Evolutionary conservation across 2,329 filamentous ascomycete genomes (phyloP).

Genomic region (Cadophora sp.): DNA sequence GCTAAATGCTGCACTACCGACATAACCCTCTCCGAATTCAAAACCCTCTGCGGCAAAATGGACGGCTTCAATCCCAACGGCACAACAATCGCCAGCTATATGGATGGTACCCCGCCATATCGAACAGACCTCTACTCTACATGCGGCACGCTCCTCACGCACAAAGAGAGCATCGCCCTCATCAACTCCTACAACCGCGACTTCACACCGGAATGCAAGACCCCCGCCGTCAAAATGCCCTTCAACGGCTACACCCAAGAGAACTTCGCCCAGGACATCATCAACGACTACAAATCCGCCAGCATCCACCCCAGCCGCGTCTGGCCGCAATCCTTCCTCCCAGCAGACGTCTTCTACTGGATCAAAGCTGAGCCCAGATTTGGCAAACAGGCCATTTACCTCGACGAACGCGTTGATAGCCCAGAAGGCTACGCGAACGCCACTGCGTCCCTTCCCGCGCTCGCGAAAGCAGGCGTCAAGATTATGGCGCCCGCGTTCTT

Average conservation of each 20-base stretch:
- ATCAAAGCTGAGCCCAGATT: constrained; percentile 17
- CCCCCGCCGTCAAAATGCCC: constrained; percentile 11
- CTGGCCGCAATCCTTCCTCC: constrained; percentile 13
- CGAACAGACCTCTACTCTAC: constrained; percentile 17
- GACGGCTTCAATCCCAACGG: constrained; percentile 14
- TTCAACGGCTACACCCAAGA: constrained; percentile 14
- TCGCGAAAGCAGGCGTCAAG: constrained; percentile 12
- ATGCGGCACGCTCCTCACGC: constrained; percentile 15
- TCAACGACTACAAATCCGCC: constrained; percentile 11
- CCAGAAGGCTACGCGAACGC: constrained; percentile 11
- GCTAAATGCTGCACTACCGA: constrained; percentile 17
- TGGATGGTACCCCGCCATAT: constrained; percentile 9
- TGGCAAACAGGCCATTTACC: constrained; percentile 12
- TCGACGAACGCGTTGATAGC: constrained; percentile 10
- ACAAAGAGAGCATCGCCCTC: constrained; percentile 14
- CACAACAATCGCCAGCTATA: constrained; percentile 7
- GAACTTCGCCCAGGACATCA: constrained; percentile 7
- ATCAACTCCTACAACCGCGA: constrained; percentile 11
- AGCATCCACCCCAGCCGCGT: constrained; percentile 11
- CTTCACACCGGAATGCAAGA: constrained; percentile 15
- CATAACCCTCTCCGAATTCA: constrained; percentile 10
- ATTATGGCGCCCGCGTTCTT: constrained; percentile 17
- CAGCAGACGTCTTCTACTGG: constrained; percentile 16
- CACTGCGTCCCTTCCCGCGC: not conserved
- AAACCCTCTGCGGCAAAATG: constrained; percentile 16